Conservation (phyloP, 306 rosid species). For the Dicorynia guianensis region DNA sequence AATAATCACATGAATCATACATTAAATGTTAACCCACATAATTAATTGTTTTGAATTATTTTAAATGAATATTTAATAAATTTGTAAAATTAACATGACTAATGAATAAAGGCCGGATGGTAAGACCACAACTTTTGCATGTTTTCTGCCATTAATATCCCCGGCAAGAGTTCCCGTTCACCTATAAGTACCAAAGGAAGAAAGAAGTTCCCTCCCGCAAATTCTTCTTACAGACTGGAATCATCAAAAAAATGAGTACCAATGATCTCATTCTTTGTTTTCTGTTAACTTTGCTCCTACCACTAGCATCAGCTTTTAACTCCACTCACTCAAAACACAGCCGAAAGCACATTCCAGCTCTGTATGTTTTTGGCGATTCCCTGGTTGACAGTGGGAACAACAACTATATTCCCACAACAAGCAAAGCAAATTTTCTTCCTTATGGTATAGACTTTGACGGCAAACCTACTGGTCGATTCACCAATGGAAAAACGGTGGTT, state of each 20-base stretch:
- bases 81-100: too few species aligned
- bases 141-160: too few species aligned
- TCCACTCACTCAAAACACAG: conserved; percentile 1
- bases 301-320: neutral
- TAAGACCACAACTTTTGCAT: too few species aligned
- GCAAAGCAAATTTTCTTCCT: conserved; percentile 29
- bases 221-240: neutral
- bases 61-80: too few species aligned
- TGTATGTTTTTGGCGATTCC: conserved; percentile 59
- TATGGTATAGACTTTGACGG: conserved; percentile 49
- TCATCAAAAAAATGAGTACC: conserved; percentile 20
- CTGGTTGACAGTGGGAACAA: conserved; percentile 49
- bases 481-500: conserved; percentile 51
- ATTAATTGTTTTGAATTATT: too few species aligned
- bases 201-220: too few species aligned
- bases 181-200: too few species aligned
- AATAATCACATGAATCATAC: too few species aligned
- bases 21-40: too few species aligned
- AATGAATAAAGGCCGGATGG: too few species aligned
- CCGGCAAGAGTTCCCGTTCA: too few species aligned
- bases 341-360: conserved; percentile 31
- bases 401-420: neutral
- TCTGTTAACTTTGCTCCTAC: conserved; percentile 16
- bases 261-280: conserved; percentile 6
- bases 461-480: conserved; percentile 46